These are phyloP conservation scores for Fusarium burgessii DNA, from an alignment of 2,329 filamentous ascomycete genomes.

Conservation along the genomic window DNA sequence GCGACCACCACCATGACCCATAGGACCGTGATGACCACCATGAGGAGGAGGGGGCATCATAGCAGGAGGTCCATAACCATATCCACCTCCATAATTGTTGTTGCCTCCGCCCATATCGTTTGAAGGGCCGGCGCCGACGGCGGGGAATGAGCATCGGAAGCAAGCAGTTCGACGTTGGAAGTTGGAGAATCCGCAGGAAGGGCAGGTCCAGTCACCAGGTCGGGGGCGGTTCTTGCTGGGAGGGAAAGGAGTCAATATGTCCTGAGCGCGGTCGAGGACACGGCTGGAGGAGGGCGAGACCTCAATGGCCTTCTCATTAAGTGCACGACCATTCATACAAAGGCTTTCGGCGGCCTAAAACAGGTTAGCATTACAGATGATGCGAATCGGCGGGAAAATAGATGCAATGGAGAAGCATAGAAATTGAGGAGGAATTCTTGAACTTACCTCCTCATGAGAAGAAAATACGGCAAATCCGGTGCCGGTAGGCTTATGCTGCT, in stretches of 20 bases:
- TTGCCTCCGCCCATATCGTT: slow-evolving; percentile 75
- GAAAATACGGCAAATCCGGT: slow-evolving; percentile 99
- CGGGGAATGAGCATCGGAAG: slow-evolving; percentile 99
- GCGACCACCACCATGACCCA: slow-evolving; percentile 72
- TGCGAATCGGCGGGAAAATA: neutral
- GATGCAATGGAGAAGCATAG: neutral
- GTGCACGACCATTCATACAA: slow-evolving; percentile 98
- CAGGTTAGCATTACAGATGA: slow-evolving; percentile 23
- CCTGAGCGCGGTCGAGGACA: slow-evolving; percentile 93
- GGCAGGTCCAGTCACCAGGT: slow-evolving; percentile 98
- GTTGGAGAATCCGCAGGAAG: slow-evolving; percentile 98
- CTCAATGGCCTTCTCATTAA: slow-evolving; percentile 99
- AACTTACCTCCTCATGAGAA: slow-evolving; percentile 94
- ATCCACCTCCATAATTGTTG: slow-evolving; percentile 67
- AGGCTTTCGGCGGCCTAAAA: slow-evolving; percentile 91
- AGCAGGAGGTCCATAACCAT: slow-evolving; percentile 74
- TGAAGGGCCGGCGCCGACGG: slow-evolving; percentile 81
- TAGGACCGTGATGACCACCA: slow-evolving; percentile 71
- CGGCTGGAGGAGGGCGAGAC: slow-evolving; percentile 98
- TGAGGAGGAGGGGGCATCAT: slow-evolving; percentile 83
- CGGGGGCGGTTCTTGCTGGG: slow-evolving; percentile 98
- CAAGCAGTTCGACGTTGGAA: slow-evolving; percentile 98
- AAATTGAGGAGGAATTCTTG: neutral
- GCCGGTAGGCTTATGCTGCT: slow-evolving; percentile 99
- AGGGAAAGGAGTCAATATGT: slow-evolving; percentile 96